phyloP scores from a whole-genome alignment of 2,329 filamentous ascomycete genomes.

The Stachybotrys chartarum region DNA sequence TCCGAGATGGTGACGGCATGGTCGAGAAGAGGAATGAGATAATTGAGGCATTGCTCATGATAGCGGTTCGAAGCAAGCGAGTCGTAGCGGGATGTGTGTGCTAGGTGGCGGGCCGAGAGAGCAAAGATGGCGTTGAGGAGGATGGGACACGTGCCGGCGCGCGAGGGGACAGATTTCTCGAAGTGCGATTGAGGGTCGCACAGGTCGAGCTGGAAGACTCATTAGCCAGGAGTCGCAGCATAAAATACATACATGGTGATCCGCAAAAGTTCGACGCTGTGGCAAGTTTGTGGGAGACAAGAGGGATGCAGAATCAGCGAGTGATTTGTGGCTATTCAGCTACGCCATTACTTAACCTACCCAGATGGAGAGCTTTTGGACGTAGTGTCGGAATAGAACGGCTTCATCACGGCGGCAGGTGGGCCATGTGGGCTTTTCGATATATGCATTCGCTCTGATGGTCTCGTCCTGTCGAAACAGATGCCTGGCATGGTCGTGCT shows the following conservation, averaged over 20 bases:
- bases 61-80: constrained; percentile 42
- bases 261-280: neutral
- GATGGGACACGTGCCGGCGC: constrained; percentile 41
- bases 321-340: neutral
- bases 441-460: neutral
- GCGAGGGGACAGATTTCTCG: constrained; percentile 43
- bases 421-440: neutral
- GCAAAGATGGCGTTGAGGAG: constrained; percentile 52
- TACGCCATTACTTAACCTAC: neutral
- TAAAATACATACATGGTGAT: neutral
- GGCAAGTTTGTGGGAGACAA: neutral
- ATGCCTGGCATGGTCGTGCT: neutral
- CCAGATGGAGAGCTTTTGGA: neutral
- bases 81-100: constrained; percentile 32
- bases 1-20: constrained; percentile 30
- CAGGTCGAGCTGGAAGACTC: constrained; percentile 28
- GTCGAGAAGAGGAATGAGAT: constrained; percentile 39
- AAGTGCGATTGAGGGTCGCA: constrained; percentile 40
- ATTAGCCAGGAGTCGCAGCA: neutral
- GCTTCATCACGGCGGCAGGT: neutral
- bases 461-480: neutral
- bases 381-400: neutral
- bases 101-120: constrained; percentile 48
- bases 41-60: constrained; percentile 44
- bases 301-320: neutral